Percentiles rank a stretch among this genome's conserved stretches.
These are phyloP conservation scores for Cenchrus americanus DNA, from an alignment of 176 grass and related monocot genomes.

Conservation along the genomic window DNA sequence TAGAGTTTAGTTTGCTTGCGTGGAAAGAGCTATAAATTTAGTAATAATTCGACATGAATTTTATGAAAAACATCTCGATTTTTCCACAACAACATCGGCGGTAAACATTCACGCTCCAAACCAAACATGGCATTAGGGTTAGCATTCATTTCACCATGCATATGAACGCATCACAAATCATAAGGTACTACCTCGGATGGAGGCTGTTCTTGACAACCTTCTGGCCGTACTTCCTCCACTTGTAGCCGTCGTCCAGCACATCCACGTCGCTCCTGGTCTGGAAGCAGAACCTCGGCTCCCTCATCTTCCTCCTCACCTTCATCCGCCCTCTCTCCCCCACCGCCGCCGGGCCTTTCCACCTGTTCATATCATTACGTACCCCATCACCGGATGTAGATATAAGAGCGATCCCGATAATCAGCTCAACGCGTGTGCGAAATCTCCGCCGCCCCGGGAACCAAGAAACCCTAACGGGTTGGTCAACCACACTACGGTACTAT, in stretches of 20 bases:
- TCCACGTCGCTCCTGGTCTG: slow-evolving; percentile 89
- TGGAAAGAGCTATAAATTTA: neutral
- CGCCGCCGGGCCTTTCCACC: slow-evolving; percentile 62
- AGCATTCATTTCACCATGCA: neutral
- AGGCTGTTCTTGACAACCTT: slow-evolving; percentile 93
- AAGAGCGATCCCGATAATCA: neutral
- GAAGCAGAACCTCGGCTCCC: slow-evolving; percentile 88
- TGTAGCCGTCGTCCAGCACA: slow-evolving; percentile 86
- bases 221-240: slow-evolving; percentile 87
- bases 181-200: slow-evolving; percentile 66
- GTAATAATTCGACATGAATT: neutral
- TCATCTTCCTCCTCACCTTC: slow-evolving; percentile 84
- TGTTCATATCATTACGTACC: neutral
- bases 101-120: neutral
- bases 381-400: neutral
- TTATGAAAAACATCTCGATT: neutral
- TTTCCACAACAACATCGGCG: neutral
- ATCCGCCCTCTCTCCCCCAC: slow-evolving; percentile 62
- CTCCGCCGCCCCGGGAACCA: neutral
- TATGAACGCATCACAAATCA: neutral
- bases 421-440: neutral
- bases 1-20: neutral
- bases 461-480: slow-evolving; percentile 34
- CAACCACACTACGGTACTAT: neutral
- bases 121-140: slow-evolving; percentile 6